phyloP scores from a whole-genome alignment of 2,329 filamentous ascomycete species.

The Fusarium nelsonii region DNA sequence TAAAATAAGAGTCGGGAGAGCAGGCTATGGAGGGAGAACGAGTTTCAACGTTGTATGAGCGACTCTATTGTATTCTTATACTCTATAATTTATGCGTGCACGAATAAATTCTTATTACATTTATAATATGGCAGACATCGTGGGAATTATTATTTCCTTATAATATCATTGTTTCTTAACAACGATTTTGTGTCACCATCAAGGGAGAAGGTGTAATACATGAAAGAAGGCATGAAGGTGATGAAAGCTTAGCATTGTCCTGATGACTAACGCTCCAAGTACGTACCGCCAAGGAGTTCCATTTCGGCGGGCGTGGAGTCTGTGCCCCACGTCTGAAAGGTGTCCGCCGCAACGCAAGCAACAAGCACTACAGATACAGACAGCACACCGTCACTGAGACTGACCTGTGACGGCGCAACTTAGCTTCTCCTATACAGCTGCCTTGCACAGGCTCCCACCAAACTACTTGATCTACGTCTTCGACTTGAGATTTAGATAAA shows the following conservation, averaged over 20 bases:
- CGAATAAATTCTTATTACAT: neutral
- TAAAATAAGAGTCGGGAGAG: slow-evolving; percentile 23
- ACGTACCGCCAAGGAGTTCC: slow-evolving; percentile 33
- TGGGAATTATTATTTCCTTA: neutral
- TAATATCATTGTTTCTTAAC: neutral
- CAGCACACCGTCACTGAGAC: slow-evolving; percentile 45
- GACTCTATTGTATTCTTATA: slow-evolving; percentile 21
- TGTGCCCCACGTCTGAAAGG: slow-evolving; percentile 49
- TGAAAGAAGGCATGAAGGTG: neutral
- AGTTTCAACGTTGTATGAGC: slow-evolving; percentile 12
- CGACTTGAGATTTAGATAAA: neutral
- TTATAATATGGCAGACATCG: neutral
- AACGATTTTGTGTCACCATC: too few relatives aligned
- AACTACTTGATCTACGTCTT: slow-evolving; percentile 14
- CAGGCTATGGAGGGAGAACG: neutral
- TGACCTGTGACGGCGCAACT: slow-evolving; percentile 46
- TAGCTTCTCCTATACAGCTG: slow-evolving; percentile 43
- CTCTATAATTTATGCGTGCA: slow-evolving; percentile 2
- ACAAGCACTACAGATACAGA: slow-evolving; percentile 31
- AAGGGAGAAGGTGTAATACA: too few relatives aligned
- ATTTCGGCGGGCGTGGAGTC: slow-evolving; percentile 21
- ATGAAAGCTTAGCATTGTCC: neutral
- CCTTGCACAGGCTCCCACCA: slow-evolving; percentile 40
- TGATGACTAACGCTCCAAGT: slow-evolving; percentile 39
- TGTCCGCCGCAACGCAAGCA: slow-evolving; percentile 45